Base-by-base conservation (phyloP, 257 asterid genomes). In the Jasminum sambac region DNA sequence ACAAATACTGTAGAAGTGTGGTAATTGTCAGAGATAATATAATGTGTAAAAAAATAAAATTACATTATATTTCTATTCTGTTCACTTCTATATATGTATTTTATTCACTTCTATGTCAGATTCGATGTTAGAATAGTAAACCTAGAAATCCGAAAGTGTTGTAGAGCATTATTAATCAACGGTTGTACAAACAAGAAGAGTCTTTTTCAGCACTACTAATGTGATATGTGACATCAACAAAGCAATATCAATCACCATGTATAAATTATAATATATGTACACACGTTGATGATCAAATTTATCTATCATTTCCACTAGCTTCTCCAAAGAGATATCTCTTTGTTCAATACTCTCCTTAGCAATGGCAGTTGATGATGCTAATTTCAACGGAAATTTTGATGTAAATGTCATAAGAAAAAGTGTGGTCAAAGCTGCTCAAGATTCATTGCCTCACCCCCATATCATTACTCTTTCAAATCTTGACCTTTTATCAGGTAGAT, bases 401-500 rank as follows among this genome's bases (percentile, higher is more conserved):
- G 87, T 83, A 41, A 57, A 37, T 23, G 30, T 80, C 71, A 71
- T 70, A 23, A 66, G 66, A 42, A 69, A 80, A 77, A 74, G 84
- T 58, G 62, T 82, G 16, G 88, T 82, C 7, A 79, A 76, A 66
- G 82, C 85, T 34, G 68, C 85, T 34, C 65, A 62, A 43, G 78
- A 46, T 55, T 77, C 80, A 16, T 63, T 66, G 39, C 85, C 82
- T 14, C 71, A 81, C 39, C 21, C 41, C 8, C 76, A 68, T 64
- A 48, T 67, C 17, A 84, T 87, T 30, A 19, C 80, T 64, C 86
- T 85, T 43, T 85, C 94, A 8, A 87, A 87, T 69, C 87, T 87
- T 25, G 94, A 87, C 60, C 90, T 87, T 55, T 63, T 87, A 30
- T 81, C 86, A 0, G 90, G 94, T 43, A 73, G 90, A n/a, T 87